A percentile compares a stretch with the other conserved stretches of the same genome.
Evolutionary conservation across 352 stramenopile genomes (phyloP).

Genomic region (Aphanomyces stellatus): DNA sequence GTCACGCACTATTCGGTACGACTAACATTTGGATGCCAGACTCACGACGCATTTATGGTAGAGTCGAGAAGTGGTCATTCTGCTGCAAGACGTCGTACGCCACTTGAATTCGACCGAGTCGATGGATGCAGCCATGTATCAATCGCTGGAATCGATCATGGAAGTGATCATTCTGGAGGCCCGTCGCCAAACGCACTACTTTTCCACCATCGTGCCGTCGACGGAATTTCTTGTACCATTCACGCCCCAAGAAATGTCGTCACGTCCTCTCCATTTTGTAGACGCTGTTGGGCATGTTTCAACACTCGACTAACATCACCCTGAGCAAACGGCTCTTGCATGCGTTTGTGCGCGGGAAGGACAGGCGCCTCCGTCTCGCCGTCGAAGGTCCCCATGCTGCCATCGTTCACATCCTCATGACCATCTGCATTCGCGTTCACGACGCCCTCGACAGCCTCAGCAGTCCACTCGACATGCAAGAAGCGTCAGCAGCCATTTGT

Average conservation of each 20-base stretch:
- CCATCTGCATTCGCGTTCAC: conserved; percentile 74
- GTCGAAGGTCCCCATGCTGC: conserved; percentile 63
- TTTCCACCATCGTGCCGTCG: conserved; percentile 67
- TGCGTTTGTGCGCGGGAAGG: conserved; percentile 43
- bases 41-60: no score
- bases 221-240: conserved; percentile 48
- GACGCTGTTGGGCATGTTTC: conserved; percentile 82
- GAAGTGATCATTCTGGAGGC: conserved; percentile 69
- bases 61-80: conserved; percentile 67
- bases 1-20: conserved; percentile 68
- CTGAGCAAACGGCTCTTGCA: conserved; percentile 79
- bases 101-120: conserved; percentile 60
- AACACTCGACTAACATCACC: conserved; percentile 62
- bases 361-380: conserved; percentile 35
- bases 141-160: conserved; percentile 58
- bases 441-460: conserved; percentile 77
- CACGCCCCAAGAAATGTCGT: no score
- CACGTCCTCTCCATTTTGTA: conserved; percentile 17
- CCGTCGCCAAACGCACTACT: conserved; percentile 59
- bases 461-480: conserved; percentile 38
- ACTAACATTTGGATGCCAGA: neutral
- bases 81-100: conserved; percentile 81
- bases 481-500: conserved; percentile 58
- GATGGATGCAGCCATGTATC: conserved; percentile 54
- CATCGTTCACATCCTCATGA: conserved; percentile 80